Evolutionary conservation across 2,329 filamentous ascomycete genomes (phyloP), one percentile per base, ranked within the genome.

Genomic region (Fusarium citri): DNA sequence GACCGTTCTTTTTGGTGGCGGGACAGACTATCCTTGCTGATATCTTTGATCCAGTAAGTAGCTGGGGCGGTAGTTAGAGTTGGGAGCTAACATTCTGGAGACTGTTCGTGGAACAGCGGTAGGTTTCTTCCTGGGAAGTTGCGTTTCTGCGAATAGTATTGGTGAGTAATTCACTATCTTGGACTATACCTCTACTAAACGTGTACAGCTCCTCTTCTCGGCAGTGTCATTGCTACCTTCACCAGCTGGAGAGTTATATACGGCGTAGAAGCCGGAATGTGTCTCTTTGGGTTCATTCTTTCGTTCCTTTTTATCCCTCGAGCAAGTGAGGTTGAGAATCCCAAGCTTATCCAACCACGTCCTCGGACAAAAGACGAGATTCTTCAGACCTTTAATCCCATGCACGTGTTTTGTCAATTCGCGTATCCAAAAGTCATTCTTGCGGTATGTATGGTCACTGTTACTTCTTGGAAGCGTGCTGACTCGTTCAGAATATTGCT

Each of bases 241-340:
- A 69, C 75, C 4, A 75, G 72, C 18, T 76, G 75, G 75, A 49
- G 75, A 40, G 72, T 75, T 5, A 77, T 76, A 7, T 76, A 69
- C 8, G 75, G 60, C 1, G 72, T 72, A 9, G 75, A 76, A n/a
- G 72, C 72, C 0, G 73, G 74, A 9, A 75, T 75, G 73, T 73
- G 68, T 1, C 25, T 75, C 7, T 55, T 76, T 4, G 75, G 75
- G 2, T 34, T 75, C 7, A 57, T 64, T 6, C 61, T 76, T 4
- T 68, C 75, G 2, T 69, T 72, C 6, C 56, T 76, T 2, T 76
- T 76, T 47, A 63, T 76, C n/a, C 75, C 75, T 1, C 59, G 54
- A 0, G 51, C 73, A 0, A 74, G 66, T 4, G 73, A 75, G 23
- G 43, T 75, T 12, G 68, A 55, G 10, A 76, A 72, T 16, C 72